These are phyloP conservation scores for Schwanniomyces etchellsii DNA, from an alignment of 1,139 yeast genomes.

Conservation along the genomic window DNA sequence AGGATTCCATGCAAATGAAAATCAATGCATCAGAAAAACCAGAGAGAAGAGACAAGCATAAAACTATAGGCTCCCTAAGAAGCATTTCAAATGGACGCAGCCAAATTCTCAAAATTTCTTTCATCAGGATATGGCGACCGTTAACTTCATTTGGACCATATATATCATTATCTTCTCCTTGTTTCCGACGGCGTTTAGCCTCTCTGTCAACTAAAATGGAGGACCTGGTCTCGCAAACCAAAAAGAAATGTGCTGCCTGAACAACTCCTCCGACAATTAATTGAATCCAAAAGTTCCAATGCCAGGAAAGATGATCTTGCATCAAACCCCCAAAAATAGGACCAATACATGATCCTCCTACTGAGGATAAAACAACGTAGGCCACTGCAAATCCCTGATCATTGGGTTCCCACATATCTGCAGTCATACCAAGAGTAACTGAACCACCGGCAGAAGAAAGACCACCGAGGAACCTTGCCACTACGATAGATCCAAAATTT, in stretches of 20 bases:
- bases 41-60: constrained; percentile 28
- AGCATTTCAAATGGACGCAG: constrained; percentile 31
- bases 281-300: constrained; percentile 34
- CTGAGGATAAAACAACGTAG: constrained; percentile 29
- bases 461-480: constrained; percentile 23
- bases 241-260: constrained; percentile 21
- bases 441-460: constrained; percentile 30
- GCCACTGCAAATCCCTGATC: constrained; percentile 31
- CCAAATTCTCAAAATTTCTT: constrained; percentile 21
- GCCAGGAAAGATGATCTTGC: constrained; percentile 19
- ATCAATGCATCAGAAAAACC: constrained; percentile 36
- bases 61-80: constrained; percentile 28
- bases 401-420: constrained; percentile 32
- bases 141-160: constrained; percentile 23
- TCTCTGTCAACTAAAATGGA: constrained; percentile 23
- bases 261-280: constrained; percentile 27
- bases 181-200: constrained; percentile 24
- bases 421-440: constrained; percentile 33
- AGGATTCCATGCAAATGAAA: constrained; percentile 32
- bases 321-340: constrained; percentile 31
- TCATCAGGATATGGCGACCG: constrained; percentile 11
- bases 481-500: constrained; percentile 22
- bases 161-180: constrained; percentile 19
- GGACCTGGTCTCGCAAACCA: constrained; percentile 27
- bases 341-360: constrained; percentile 30